A percentile compares a stretch with the other conserved stretches of the same genome.
Conservation (phyloP, 805 yeast genomes). For the Lipomyces orientalis region DNA sequence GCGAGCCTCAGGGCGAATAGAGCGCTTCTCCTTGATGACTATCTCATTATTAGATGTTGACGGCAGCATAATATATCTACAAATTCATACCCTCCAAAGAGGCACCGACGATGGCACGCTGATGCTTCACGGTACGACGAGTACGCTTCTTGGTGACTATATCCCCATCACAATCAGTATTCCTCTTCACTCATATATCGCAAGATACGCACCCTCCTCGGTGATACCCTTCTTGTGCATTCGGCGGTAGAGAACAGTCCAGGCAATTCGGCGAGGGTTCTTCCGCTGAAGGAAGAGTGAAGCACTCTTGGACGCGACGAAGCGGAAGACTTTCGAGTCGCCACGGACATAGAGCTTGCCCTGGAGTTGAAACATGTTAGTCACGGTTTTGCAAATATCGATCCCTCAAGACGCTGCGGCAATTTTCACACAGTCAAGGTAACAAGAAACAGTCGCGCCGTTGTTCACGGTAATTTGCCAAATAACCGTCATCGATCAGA, state of each 20-base stretch:
- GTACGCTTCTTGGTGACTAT: constrained; percentile 88
- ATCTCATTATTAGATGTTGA: background rate
- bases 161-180: background rate
- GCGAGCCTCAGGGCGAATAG: constrained; percentile 95
- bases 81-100: constrained; percentile 67
- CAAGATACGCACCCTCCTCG: constrained; percentile 65
- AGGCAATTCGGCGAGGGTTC: constrained; percentile 99
- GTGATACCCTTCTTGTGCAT: constrained; percentile 99
- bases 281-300: constrained; percentile 99
- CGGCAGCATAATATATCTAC: background rate
- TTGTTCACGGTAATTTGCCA: background rate
- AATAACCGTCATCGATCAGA: background rate
- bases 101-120: constrained; percentile 99
- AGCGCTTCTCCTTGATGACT: constrained; percentile 96
- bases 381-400: background rate
- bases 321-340: constrained; percentile 99
- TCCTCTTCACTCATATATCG: background rate
- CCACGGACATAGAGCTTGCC: constrained; percentile 99
- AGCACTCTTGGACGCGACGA: constrained; percentile 96
- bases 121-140: constrained; percentile 97
- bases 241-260: constrained; percentile 99
- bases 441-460: background rate
- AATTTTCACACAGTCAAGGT: background rate
- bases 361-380: constrained; percentile 14
- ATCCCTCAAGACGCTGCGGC: background rate